A percentile compares a stretch with the other conserved stretches of the same genome.
These are phyloP conservation scores for Chlorella variabilis DNA, from an alignment of 163 green algal genomes.

Conservation along the genomic window DNA sequence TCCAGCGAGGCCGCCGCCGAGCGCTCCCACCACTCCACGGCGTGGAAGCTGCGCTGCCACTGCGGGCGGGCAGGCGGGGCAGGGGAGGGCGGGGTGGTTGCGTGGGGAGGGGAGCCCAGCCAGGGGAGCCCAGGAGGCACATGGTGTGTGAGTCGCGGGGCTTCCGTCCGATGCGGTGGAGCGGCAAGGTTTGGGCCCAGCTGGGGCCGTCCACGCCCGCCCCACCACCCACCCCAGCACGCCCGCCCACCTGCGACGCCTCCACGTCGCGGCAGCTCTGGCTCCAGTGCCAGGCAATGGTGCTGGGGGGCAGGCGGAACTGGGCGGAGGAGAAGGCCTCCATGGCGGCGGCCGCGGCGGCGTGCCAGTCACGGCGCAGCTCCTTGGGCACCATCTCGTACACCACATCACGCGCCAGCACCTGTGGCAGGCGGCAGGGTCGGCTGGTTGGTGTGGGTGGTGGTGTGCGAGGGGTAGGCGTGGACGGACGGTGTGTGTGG, in stretches of 20 bases:
- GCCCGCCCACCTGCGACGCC: background rate
- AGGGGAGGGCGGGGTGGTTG: background rate
- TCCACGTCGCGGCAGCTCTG: slow-evolving; percentile 53
- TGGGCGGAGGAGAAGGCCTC: slow-evolving; percentile 42
- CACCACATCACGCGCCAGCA: slow-evolving; percentile 79
- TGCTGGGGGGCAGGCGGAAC: slow-evolving; percentile 57
- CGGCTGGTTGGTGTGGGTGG: too few species aligned
- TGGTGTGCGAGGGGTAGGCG: background rate
- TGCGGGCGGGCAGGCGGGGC: slow-evolving; percentile 21
- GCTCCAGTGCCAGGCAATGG: slow-evolving; percentile 78
- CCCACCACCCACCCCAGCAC: background rate
- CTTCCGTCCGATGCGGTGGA: too few species aligned
- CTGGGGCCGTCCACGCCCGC: too few species aligned
- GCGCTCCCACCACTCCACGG: slow-evolving; percentile 71
- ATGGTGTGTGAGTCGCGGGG: too few species aligned
- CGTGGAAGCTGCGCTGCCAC: slow-evolving; percentile 54
- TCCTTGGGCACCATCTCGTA: slow-evolving; percentile 80
- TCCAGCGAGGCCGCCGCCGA: slow-evolving; percentile 48
- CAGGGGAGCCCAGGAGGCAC: too few species aligned
- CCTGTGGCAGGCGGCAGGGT: slow-evolving; percentile 25
- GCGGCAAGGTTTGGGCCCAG: too few species aligned
- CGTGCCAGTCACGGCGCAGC: slow-evolving; percentile 72
- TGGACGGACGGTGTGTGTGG: too few species aligned
- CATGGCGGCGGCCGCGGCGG: slow-evolving; percentile 68
- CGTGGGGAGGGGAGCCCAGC: too few species aligned